Evolutionary conservation across 2,329 filamentous ascomycete species (phyloP), one percentile per base, ranked within the genome.

Genomic region (Arthrinium puccinioides): DNA sequence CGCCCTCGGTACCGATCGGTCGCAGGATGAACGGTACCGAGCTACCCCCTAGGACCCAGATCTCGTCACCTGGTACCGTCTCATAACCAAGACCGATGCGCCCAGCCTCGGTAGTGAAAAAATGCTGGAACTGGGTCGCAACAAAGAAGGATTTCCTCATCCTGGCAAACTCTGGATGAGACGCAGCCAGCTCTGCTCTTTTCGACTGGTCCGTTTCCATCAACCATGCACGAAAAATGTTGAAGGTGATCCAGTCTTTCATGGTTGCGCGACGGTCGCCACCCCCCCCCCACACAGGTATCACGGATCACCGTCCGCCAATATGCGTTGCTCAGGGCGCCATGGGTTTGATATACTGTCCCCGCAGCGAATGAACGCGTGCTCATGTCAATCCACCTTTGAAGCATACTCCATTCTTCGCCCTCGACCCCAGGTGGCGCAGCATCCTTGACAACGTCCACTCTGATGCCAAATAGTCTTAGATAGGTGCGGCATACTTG

Each of bases 21-120:
- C 34, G 21, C 18, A 40, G 16, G 21, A 38, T 35, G 21, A 23
- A 38, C 10, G 37, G 41, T 18, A 37, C 24, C 6, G 14, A 15
- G 2, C 32, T 27, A 5, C 38, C 38, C 9, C 14, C 27, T n/a
- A 40, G 25, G 9, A 33, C 19, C 21, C 36, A 35, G 6, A 40
- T 19, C 15, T 37, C 21, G 26, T 40, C 38, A 5, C 38, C 38
- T 9, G n/a, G 9, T n/a, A 11, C 23, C 9, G 32, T 18, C 8
- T 37, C 30, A n/a, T 24, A 21, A 19, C 28, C 38, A 4, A 40
- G 32, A 14, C 38, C 38, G 15, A 37, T 31, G 13, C n/a, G 25
- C 6, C 33, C 29, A 9, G 27, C 25, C 2, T 37, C 34, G 4
- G 38, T 40, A 2, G 37, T 13, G 25, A 37, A 37, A 9, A 40